Conservation (phyloP, 441 rosid genomes). For the Jatropha podagrica region DNA sequence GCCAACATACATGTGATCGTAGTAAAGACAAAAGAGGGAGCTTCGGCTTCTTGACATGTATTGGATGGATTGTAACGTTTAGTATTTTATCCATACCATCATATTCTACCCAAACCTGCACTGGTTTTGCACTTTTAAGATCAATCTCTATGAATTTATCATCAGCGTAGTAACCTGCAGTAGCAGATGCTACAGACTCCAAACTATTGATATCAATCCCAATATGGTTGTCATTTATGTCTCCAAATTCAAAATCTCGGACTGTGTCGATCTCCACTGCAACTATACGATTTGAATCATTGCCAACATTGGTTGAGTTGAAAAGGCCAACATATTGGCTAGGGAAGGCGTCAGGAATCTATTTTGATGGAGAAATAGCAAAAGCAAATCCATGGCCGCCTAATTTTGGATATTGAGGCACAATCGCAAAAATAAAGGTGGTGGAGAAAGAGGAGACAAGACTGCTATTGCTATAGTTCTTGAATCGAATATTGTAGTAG, state of each 20-base stretch:
- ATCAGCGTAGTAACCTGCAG: not conserved
- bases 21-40: constrained; percentile 44
- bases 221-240: constrained; percentile 22
- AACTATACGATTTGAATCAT: constrained; percentile 43
- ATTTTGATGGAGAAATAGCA: constrained; percentile 44
- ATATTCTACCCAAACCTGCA: constrained; percentile 60
- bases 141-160: constrained; percentile 15
- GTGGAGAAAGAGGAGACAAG: constrained; percentile 57
- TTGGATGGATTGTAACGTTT: constrained; percentile 51
- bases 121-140: constrained; percentile 35
- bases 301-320: constrained; percentile 36
- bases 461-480: constrained; percentile 28
- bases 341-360: constrained; percentile 36
- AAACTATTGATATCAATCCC: constrained; percentile 1
- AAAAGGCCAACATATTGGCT: constrained; percentile 61
- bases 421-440: constrained; percentile 56
- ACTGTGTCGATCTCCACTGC: constrained; percentile 73
- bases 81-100: constrained; percentile 27
- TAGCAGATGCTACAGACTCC: not conserved
- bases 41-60: constrained; percentile 26
- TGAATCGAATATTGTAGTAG: constrained; percentile 49
- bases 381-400: constrained; percentile 78
- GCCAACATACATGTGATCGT: constrained; percentile 45
- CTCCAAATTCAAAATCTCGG: constrained; percentile 48
- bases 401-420: constrained; percentile 48